Conservation (phyloP, 805 yeast genomes). For the Ogataea minuta region DNA sequence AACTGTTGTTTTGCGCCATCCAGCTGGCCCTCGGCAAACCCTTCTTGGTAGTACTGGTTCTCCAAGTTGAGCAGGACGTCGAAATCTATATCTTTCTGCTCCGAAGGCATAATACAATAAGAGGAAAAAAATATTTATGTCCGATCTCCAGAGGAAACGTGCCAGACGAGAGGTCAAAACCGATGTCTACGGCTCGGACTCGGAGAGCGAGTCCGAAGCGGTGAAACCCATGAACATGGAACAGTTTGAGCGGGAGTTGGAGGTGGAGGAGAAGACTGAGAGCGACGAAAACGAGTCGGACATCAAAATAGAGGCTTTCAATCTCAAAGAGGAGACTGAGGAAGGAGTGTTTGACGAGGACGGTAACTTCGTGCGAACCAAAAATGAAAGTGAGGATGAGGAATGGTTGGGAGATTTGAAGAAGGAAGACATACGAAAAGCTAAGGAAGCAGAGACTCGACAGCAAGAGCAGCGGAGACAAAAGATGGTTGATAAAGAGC, state of each 20-base stretch:
- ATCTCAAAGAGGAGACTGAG: conserved; percentile 52
- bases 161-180: conserved; percentile 9
- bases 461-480: conserved; percentile 27
- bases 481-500: conserved; percentile 10
- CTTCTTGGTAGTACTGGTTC: conserved; percentile 60
- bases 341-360: conserved; percentile 60
- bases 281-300: conserved; percentile 13
- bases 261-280: conserved; percentile 11
- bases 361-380: conserved; percentile 52
- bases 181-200: conserved; percentile 24
- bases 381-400: conserved; percentile 26
- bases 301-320: conserved; percentile 60
- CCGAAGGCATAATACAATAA: conserved; percentile 20
- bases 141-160: conserved; percentile 21
- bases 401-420: conserved; percentile 26
- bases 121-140: conserved; percentile 2
- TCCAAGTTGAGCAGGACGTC: conserved; percentile 63
- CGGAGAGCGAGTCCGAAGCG: conserved; percentile 17
- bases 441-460: conserved; percentile 25
- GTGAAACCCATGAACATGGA: conserved; percentile 36
- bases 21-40: conserved; percentile 66
- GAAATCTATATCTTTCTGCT: conserved; percentile 41
- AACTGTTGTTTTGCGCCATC: conserved; percentile 60
- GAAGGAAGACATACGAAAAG: conserved; percentile 25
- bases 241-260: conserved; percentile 34